Evolutionary conservation across 495 filamentous ascomycete genomes (phyloP), one percentile per base, ranked within the genome.

Genomic region (Xeromyces bisporus): DNA sequence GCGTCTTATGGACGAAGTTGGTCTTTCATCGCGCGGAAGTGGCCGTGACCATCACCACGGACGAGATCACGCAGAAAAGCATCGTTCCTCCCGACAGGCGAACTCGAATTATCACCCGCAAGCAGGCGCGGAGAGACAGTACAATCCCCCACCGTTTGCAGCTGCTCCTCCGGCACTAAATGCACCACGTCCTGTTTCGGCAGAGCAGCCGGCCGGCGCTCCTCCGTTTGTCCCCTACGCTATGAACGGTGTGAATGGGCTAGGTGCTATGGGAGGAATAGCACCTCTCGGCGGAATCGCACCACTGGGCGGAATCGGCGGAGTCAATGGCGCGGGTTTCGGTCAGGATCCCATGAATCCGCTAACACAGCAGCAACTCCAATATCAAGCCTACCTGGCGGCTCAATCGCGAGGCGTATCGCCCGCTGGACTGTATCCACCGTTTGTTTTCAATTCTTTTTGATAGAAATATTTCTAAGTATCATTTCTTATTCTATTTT

Each of bases 1-100:
- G 64, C 80, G 89, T 25, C 55, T 97, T 28, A 97, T 97, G 89
- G 86, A 93, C 44, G 86, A 94, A 54, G 89, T 93, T 47, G 86
- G 81, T 29, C 58, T 91, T 33, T 83, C 82, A 4, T 75, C 73
- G 23, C 65, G 75, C 23, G 58, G 60, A 12, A 63, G 50, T 28
- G 52, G 56, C 16, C 59, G 62, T 11, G 62, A 69, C 20, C 20
- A 21, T 6, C 54, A 58, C 27, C 59, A 61, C 29, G 46, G 44
- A 26, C 52, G 59, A 14, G 59, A 63, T 12, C 54, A 56, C 29
- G 51, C 56, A n/a, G 48, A 43, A 15, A 46, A 56, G 15, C 54
- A 52, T 35, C 39, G 37, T 1, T 43, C 53, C 28, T 62, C 64
- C 28, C 63, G 58, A 6, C 66, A 67, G 11, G 51, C 54, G 32